Evolutionary conservation across 2,329 filamentous ascomycete species (phyloP).

Genomic region (Blastomyces gilchristii): DNA sequence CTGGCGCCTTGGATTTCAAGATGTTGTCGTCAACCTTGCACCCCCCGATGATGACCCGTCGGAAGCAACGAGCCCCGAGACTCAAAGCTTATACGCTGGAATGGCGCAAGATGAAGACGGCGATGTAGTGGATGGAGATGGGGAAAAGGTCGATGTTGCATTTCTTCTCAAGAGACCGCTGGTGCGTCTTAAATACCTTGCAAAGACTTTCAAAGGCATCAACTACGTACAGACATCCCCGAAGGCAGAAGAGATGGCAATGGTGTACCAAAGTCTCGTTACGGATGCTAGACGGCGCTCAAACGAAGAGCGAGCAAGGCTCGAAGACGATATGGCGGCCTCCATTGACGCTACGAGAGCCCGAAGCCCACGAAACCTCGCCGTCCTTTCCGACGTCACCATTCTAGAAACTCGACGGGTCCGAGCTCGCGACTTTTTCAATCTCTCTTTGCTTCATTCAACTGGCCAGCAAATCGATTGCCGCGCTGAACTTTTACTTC

Average conservation of each 20-base stretch:
- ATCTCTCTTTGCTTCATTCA: slow-evolving; percentile 73
- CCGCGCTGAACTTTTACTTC: slow-evolving; percentile 73
- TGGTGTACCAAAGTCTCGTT: slow-evolving; percentile 61
- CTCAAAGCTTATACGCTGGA: slow-evolving; percentile 43
- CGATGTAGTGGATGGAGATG: slow-evolving; percentile 58
- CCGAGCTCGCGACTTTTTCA: slow-evolving; percentile 80
- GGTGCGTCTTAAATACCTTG: slow-evolving; percentile 75
- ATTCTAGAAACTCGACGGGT: slow-evolving; percentile 76
- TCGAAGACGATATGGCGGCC: slow-evolving; percentile 77
- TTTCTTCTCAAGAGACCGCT: slow-evolving; percentile 84
- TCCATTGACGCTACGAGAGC: slow-evolving; percentile 71
- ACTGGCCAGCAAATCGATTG: slow-evolving; percentile 84
- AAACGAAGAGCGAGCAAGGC: slow-evolving; percentile 60
- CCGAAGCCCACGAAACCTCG: slow-evolving; percentile 68
- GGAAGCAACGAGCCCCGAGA: slow-evolving; percentile 32
- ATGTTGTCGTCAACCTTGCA: slow-evolving; percentile 85
- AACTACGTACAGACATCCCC: slow-evolving; percentile 35
- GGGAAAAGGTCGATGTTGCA: slow-evolving; percentile 86
- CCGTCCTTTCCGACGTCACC: slow-evolving; percentile 55
- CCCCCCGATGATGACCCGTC: slow-evolving; percentile 55
- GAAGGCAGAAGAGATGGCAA: slow-evolving; percentile 49
- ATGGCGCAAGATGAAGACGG: slow-evolving; percentile 50
- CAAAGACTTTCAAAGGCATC: slow-evolving; percentile 65
- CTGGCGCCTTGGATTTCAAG: slow-evolving; percentile 90
- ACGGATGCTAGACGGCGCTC: slow-evolving; percentile 63